Base-by-base conservation (phyloP, 2,329 filamentous ascomycete species). In the Fusarium proliferatum region DNA sequence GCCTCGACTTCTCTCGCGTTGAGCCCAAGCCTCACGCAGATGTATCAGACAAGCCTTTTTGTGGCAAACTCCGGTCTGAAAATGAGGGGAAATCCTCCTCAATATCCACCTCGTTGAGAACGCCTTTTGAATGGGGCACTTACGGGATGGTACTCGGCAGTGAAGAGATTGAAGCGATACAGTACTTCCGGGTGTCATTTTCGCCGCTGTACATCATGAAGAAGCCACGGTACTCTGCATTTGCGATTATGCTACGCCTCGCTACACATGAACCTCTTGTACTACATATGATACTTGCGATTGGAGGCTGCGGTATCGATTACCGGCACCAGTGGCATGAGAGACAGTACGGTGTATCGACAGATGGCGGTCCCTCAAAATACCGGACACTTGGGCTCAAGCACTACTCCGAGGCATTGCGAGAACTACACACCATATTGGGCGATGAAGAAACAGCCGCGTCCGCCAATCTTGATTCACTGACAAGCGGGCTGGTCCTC, bases 101-200 rank as follows among this genome's bases (percentile, higher is more conserved):
- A 26, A n/a, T 53, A 39, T 10, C 12, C 2, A 13, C 12, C 9
- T 46, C 30, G 0, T 36, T 46, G 41, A 46, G 30, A 9, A 34
- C 17, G 3, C 17, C 39, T 5, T 36, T 43, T 3, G 9, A 17
- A 28, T 55, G 51, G 51, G 51, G 51, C 15, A 28, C 36, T 26
- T 38, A 41, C 26, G 36, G 51, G 11, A 34, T 46, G 55, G 21
- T 16, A 13, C 41, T 58, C n/a, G 41, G 30, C 4, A 34, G 13
- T 26, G 41, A 58, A 26, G 55, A 58, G 28, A 21, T 46, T 3
- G 41, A 58, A 21, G 55, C 55, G 30, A 58, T 58, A 48, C 55
- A 46, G 30, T 58, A 58, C 19, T 58, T 58, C 16, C 55, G 55
- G 8, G 41, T 26, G 17, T 34, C 55, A 9, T 58, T 58, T 0